Base-by-base conservation (phyloP, 192 early-diverging fungal species). In the Dispira simplex region DNA sequence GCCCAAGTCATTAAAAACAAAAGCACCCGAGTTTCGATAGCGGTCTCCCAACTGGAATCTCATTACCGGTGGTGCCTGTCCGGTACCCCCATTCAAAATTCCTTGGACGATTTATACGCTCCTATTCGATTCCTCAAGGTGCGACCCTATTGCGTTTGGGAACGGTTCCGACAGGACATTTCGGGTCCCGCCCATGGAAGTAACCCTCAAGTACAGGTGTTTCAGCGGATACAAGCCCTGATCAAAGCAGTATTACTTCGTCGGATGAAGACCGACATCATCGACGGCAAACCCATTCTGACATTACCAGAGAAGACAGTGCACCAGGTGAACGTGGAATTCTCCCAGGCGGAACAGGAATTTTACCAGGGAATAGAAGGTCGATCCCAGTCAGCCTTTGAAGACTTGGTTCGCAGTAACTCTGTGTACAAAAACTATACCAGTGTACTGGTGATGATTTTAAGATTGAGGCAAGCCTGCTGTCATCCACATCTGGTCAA, bases 41-140 rank as follows among this genome's bases (percentile, higher is more conserved):
- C 82, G 8, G 82, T 80, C 46, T 58, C 70, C 13, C 44, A 66
- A 12, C 57, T 87, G n/a, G 48, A 70, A 46, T 64, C 75, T 1
- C 68, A 46, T 12, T 80, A 85, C 56, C 66, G 82, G 48, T 87
- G 85, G 85, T 83, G 83, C 47, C 64, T 87, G 21, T 83, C 81
- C n/a, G 80, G 82, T 51, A 85, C 75, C 16, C 72, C 81, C 46
- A 75, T 82, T 54, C 85, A 90, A 66, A 90, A 90, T 64, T 78
- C 70, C 47, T 67, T 89, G 3, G 80, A 82, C 23, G 88, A 92
- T 53, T 54, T 89, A 2, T 92, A 80, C 63, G 76, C 82, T n/a
- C 65, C 87, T 11, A 63, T 90, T 12, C 77, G 79, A 0, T 90
- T 90, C 53, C 70, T 92, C 14, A 65, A 71, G n/a, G 74, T 90